These are phyloP conservation scores for Fraxinus pennsylvanica DNA, from an alignment of 257 asterid genomes.

Conservation along the genomic window DNA sequence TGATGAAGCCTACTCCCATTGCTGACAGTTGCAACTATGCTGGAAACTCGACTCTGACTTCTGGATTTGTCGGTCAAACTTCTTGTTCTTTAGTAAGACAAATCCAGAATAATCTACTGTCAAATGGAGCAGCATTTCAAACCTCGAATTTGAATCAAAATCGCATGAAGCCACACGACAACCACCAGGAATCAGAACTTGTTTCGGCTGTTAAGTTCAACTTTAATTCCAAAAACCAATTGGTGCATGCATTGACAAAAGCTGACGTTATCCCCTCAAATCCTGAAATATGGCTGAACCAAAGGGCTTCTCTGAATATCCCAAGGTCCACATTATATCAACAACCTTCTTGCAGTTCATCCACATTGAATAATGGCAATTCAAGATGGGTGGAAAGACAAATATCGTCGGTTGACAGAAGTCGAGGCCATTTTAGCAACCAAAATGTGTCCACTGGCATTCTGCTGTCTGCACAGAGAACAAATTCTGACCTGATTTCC, in stretches of 20 bases:
- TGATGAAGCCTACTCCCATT: conserved; percentile 24
- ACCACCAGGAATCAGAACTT: conserved; percentile 27
- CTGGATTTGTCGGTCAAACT: conserved; percentile 30
- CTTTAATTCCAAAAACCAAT: conserved; percentile 31
- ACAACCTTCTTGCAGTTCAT: conserved; percentile 34
- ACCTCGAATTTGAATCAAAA: conserved; percentile 24
- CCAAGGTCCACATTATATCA: conserved; percentile 29
- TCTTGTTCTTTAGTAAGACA: conserved; percentile 36
- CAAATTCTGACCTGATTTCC: conserved; percentile 30
- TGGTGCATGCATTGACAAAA: conserved; percentile 35
- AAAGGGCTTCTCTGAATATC: conserved; percentile 30
- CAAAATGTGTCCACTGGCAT: conserved; percentile 22
- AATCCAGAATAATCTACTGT: conserved; percentile 30
- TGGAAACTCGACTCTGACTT: conserved; percentile 28
- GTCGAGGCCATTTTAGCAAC: conserved; percentile 25
- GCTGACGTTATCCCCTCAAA: conserved; percentile 64
- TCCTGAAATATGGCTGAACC: conserved; percentile 56
- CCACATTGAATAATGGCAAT: conserved; percentile 23
- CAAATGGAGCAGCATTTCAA: conserved; percentile 36
- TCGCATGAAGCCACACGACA: conserved; percentile 12
- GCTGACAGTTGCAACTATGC: conserved; percentile 22
- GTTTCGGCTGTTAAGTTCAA: conserved; percentile 24
- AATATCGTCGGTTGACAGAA: conserved; percentile 17
- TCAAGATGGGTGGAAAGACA: conserved; percentile 33
- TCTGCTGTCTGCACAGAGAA: conserved; percentile 30